phyloP scores from a whole-genome alignment of 192 early-diverging fungal species.

The Glomus cerebriforme region DNA sequence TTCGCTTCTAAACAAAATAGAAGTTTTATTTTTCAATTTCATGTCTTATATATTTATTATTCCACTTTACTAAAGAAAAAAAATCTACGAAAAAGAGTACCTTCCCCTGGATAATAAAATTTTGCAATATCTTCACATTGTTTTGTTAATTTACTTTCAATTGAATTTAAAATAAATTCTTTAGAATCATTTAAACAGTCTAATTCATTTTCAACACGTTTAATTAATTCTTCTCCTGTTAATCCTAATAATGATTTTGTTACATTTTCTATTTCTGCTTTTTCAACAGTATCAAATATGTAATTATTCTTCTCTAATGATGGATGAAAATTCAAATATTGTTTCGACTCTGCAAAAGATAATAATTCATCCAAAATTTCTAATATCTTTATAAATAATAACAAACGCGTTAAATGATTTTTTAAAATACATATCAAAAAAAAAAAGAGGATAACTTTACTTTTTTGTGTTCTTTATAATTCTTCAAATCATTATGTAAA shows the following conservation, averaged over 20 bases:
- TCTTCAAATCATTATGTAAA: neutral
- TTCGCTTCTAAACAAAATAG: neutral
- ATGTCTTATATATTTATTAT: neutral
- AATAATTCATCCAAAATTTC: neutral
- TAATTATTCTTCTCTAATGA: neutral
- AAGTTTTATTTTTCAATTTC: neutral
- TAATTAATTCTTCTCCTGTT: conserved; percentile 6
- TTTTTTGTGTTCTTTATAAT: neutral
- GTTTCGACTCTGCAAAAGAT: conserved; percentile 20
- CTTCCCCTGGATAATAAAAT: conserved; percentile 14
- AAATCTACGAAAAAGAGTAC: neutral
- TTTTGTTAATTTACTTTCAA: conserved; percentile 10
- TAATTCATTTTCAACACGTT: neutral
- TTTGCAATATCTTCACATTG: conserved; percentile 19
- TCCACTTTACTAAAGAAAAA: too few species aligned
- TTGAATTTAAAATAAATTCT: neutral
- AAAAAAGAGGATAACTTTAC: neutral
- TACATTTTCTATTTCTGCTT: neutral
- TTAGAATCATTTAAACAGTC: neutral
- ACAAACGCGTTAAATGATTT: neutral
- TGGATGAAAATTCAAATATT: conserved; percentile 24
- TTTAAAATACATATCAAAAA: neutral
- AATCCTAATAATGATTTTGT: conserved; percentile 11
- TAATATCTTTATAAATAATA: neutral
- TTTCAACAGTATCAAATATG: neutral